Conservation (phyloP, 768 basidiomycete genomes). For the Rickenella mellea region DNA sequence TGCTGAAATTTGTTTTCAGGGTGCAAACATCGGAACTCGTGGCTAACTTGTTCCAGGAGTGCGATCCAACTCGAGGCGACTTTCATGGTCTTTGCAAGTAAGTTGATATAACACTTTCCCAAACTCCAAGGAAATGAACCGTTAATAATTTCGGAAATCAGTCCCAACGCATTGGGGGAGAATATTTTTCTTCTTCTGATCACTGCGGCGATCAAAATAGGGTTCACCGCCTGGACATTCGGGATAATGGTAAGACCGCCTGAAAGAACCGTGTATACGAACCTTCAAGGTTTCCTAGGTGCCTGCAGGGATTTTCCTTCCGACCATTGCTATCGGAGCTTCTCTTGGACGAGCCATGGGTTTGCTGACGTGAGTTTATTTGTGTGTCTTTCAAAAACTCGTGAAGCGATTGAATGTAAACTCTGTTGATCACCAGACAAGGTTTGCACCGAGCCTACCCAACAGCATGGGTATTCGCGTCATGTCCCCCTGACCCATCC, state of each 20-base stretch:
- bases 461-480: slow-evolving; percentile 57
- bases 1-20: slow-evolving; percentile 21
- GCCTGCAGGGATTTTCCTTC: slow-evolving; percentile 69
- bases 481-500: slow-evolving; percentile 64
- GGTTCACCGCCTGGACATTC: slow-evolving; percentile 67
- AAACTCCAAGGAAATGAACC: not conserved
- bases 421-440: slow-evolving; percentile 34
- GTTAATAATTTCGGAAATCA: slow-evolving; percentile 16
- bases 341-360: slow-evolving; percentile 65
- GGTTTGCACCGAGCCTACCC: slow-evolving; percentile 58
- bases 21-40: slow-evolving; percentile 77
- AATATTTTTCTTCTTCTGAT: slow-evolving; percentile 59
- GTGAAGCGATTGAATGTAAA: not conserved
- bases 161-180: slow-evolving; percentile 55
- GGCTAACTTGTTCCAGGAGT: slow-evolving; percentile 77
- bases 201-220: slow-evolving; percentile 51
- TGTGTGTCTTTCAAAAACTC: not conserved
- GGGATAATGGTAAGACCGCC: slow-evolving; percentile 54
- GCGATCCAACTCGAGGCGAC: slow-evolving; percentile 54
- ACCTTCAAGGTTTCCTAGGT: slow-evolving; percentile 29
- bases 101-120: slow-evolving; percentile 13
- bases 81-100: slow-evolving; percentile 79
- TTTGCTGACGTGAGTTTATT: slow-evolving; percentile 43
- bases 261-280: not conserved
- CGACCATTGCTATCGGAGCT: slow-evolving; percentile 68